These are phyloP conservation scores for Calonectria henricotiae DNA, from an alignment of 2,329 filamentous ascomycete genomes.

Conservation along the genomic window DNA sequence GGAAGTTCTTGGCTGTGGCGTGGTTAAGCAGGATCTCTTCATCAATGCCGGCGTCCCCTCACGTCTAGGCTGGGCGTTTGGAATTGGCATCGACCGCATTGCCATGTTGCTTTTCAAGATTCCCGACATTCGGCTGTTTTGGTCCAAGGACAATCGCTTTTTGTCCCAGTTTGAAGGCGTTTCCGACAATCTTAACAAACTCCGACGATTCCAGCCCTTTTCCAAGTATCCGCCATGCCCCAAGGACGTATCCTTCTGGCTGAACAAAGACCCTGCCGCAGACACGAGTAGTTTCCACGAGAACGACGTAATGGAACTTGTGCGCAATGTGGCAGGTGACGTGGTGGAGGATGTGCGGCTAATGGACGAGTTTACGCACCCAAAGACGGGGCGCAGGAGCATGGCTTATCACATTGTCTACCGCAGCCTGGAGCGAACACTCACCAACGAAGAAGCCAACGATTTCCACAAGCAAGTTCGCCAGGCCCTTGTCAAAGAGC, in stretches of 20 bases:
- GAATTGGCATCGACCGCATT: conserved; percentile 92
- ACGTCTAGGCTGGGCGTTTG: conserved; percentile 95
- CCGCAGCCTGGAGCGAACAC: conserved; percentile 89
- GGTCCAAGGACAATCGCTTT: conserved; percentile 90
- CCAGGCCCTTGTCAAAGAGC: conserved; percentile 75
- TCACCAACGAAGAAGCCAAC: conserved; percentile 89
- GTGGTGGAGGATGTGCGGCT: conserved; percentile 89
- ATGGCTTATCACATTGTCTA: conserved; percentile 96
- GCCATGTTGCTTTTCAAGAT: conserved; percentile 98
- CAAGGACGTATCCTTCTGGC: conserved; percentile 97
- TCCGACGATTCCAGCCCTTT: conserved; percentile 85
- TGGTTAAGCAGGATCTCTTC: conserved; percentile 88
- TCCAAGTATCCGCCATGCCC: conserved; percentile 92
- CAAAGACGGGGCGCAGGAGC: conserved; percentile 86
- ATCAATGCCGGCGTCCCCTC: conserved; percentile 82
- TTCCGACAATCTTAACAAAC: conserved; percentile 64
- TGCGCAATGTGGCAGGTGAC: conserved; percentile 86
- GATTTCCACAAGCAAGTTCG: conserved; percentile 80
- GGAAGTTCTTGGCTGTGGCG: conserved; percentile 93
- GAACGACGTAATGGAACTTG: conserved; percentile 97
- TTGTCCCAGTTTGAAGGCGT: conserved; percentile 85
- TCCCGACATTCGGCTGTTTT: conserved; percentile 96
- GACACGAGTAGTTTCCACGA: conserved; percentile 80
- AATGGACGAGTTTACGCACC: conserved; percentile 90
- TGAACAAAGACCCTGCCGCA: conserved; percentile 67